These are phyloP conservation scores for Pulveroboletus sp. DNA, from an alignment of 768 basidiomycete genomes.

Conservation along the genomic window DNA sequence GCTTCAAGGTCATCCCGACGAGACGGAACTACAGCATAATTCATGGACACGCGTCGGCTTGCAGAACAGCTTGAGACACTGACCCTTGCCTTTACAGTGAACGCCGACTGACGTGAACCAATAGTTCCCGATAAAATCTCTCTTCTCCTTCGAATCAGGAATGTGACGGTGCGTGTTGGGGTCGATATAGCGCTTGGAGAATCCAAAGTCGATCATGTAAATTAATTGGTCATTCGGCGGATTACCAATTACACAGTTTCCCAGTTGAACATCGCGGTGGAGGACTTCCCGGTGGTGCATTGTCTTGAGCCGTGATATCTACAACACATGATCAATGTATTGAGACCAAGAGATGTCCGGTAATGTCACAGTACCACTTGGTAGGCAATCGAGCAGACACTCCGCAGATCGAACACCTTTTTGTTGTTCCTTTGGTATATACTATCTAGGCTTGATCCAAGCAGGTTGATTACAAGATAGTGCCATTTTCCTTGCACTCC, in stretches of 20 bases:
- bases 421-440: slow-evolving; percentile 53
- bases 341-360: neutral
- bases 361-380: slow-evolving; percentile 54
- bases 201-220: slow-evolving; percentile 86
- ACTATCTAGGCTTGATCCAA: slow-evolving; percentile 65
- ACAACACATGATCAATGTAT: slow-evolving; percentile 11
- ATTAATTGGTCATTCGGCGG: slow-evolving; percentile 53
- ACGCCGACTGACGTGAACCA: slow-evolving; percentile 80
- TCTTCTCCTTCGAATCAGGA: slow-evolving; percentile 58
- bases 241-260: slow-evolving; percentile 66
- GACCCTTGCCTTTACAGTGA: slow-evolving; percentile 73
- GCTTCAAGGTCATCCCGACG: slow-evolving; percentile 79
- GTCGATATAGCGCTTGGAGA: slow-evolving; percentile 76
- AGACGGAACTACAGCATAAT: slow-evolving; percentile 54
- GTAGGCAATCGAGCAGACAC: slow-evolving; percentile 69
- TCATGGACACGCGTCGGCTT: slow-evolving; percentile 19
- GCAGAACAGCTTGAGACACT: slow-evolving; percentile 15
- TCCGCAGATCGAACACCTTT: slow-evolving; percentile 61
- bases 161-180: slow-evolving; percentile 62
- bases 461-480: slow-evolving; percentile 71
- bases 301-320: slow-evolving; percentile 69
- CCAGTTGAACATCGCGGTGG: slow-evolving; percentile 76
- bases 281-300: slow-evolving; percentile 74
- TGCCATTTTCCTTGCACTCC: slow-evolving; percentile 58
- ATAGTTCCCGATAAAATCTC: slow-evolving; percentile 80